These are phyloP conservation scores for Trichoderma reesei DNA, from an alignment of 495 filamentous ascomycete genomes.

Conservation along the genomic window DNA sequence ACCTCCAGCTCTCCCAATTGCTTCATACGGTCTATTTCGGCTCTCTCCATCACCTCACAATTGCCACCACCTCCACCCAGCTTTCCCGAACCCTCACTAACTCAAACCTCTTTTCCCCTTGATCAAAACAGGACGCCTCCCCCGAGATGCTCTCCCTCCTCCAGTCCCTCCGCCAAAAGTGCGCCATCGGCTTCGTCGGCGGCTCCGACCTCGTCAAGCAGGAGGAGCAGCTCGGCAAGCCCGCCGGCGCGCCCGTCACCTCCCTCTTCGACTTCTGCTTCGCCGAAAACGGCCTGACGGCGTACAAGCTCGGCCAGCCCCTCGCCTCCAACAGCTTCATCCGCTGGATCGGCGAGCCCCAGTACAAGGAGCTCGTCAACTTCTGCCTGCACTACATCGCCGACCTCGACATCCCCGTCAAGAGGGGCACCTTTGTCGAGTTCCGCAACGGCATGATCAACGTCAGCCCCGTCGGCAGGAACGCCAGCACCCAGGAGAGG, in stretches of 20 bases:
- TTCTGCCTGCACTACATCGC: constrained; percentile 86
- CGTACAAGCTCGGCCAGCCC: constrained; percentile 66
- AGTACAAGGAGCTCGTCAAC: constrained; percentile 78
- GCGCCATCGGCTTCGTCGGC: constrained; percentile 85
- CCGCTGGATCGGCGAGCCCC: constrained; percentile 80
- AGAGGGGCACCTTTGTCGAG: constrained; percentile 93
- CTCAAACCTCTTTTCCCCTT: neutral
- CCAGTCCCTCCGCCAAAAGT: constrained; percentile 68
- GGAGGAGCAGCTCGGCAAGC: constrained; percentile 81
- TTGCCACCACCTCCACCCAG: too few species aligned
- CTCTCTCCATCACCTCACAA: too few species aligned
- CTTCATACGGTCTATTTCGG: too few species aligned
- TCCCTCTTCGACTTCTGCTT: constrained; percentile 93
- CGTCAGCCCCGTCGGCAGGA: constrained; percentile 82
- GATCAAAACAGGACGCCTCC: constrained; percentile 46
- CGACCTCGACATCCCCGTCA: constrained; percentile 77
- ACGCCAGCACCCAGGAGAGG: constrained; percentile 72
- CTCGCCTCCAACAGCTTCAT: constrained; percentile 79
- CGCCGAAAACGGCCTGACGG: constrained; percentile 87
- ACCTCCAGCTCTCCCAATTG: neutral
- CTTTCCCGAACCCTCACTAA: constrained; percentile 6
- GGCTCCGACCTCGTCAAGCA: constrained; percentile 85
- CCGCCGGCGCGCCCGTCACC: constrained; percentile 49
- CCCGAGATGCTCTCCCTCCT: constrained; percentile 80
- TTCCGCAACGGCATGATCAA: constrained; percentile 98